Evolutionary conservation across 129 eudicot species (phyloP), one percentile per base, ranked within the genome.

Genomic region (Escallonia herrerae): DNA sequence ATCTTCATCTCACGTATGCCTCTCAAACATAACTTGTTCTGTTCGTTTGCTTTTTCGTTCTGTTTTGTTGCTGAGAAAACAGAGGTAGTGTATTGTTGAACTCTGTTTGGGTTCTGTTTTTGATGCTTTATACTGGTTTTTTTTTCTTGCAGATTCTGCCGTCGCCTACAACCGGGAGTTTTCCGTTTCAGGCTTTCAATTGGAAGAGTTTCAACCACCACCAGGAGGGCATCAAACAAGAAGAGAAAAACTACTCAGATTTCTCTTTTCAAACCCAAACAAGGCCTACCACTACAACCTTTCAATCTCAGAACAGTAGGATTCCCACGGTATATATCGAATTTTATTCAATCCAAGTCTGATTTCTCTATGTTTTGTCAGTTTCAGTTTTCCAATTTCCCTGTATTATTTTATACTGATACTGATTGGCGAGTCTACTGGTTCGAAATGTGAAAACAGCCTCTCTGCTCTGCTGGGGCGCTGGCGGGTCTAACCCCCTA

Each of bases 91-190:
- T 5, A 8, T 13, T 50, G 6, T 50, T 8, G 13, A 50, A 5
- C 4, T 8, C 14, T 50, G n/a, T n/a, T n/a, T n/a, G 55, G 55
- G 14, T 50, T 50, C 9, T 9, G 51, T 8, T 22, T 7, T 3
- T 13, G 6, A 5, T 63, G 51, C 37, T 62, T 61, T 3, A 44
- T 15, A 3, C n/a, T 4, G 11, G 15, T 15, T 56, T 15, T 56
- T 8, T 4, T 66, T 69, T n/a, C n/a, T n/a, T 81, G 86, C 78
- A 91, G 97, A 53, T 79, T 65, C 73, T 91, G 76, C 74, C 90
- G 51, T 91, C 97, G 59, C 97, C 97, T 14, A 91, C 97, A 15
- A 91, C 97, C 43, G 97, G 97, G 56, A 68, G 86, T 43, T 85
- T 91, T 72, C 80, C 83, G 39, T 76, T 60, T 4, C 85, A 84